These are phyloP conservation scores for Boeremia lycopersici DNA, from an alignment of 2,329 filamentous ascomycete species.

Conservation along the genomic window DNA sequence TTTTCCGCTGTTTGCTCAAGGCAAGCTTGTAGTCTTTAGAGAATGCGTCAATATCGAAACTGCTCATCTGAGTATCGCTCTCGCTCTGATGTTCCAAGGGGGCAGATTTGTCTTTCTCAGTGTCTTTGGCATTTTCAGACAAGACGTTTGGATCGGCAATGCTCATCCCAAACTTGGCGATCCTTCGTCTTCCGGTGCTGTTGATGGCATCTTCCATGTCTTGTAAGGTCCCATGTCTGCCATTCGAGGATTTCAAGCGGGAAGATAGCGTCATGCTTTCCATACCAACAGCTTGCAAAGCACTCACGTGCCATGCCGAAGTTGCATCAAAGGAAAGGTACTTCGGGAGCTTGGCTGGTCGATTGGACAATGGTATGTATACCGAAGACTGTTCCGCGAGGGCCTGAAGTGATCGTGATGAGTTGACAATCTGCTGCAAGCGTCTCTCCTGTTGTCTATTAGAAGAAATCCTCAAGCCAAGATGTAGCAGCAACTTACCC, in stretches of 20 bases:
- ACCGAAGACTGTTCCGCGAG: conserved; percentile 75
- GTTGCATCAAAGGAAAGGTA: conserved; percentile 65
- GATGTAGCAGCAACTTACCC: conserved; percentile 48
- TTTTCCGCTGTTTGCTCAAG: conserved; percentile 23
- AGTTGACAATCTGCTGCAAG: conserved; percentile 71
- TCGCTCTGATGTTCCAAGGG: conserved; percentile 26
- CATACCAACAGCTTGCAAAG: conserved; percentile 74
- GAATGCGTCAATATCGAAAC: conserved; percentile 45
- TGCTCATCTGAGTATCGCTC: conserved; percentile 23
- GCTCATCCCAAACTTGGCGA: conserved; percentile 76
- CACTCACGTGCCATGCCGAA: conserved; percentile 81
- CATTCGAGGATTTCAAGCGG: conserved; percentile 60
- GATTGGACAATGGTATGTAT: conserved; percentile 73
- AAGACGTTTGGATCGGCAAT: conserved; percentile 53
- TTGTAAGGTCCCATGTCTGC: conserved; percentile 60
- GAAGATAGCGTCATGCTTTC: conserved; percentile 81
- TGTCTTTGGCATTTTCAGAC: conserved; percentile 27
- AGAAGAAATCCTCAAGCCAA: conserved; percentile 6
- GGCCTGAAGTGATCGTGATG: conserved; percentile 72
- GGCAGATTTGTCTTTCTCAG: conserved; percentile 36
- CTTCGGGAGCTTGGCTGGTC: conserved; percentile 61
- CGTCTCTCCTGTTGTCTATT: conserved; percentile 60
- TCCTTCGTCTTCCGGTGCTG: conserved; percentile 76
- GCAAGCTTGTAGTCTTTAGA: conserved; percentile 37
- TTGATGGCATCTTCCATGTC: conserved; percentile 72